Percentiles rank a stretch among this genome's conserved stretches.
phyloP scores from a whole-genome alignment of 2,329 filamentous ascomycete species.

The Sporothrix schenckii region DNA sequence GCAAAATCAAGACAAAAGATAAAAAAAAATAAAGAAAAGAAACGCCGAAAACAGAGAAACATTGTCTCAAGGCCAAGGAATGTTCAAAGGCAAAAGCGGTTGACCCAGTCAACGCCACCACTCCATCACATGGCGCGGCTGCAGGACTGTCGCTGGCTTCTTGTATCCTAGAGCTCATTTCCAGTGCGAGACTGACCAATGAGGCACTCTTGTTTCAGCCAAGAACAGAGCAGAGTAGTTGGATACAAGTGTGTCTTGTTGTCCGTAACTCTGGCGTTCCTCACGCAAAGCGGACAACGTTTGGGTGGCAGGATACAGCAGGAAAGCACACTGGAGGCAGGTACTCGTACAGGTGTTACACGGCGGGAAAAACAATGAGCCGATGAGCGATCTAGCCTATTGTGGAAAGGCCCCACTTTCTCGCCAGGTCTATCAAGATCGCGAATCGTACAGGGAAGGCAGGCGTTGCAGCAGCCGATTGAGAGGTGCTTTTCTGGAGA shows the following conservation, averaged over 20 bases:
- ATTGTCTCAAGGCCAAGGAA: not conserved
- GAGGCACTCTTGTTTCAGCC: not conserved
- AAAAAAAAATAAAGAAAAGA: not conserved
- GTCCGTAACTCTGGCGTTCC: not conserved
- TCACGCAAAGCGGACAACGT: too few species aligned
- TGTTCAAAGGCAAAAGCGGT: not conserved
- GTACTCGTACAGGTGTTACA: not conserved
- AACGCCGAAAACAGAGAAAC: not conserved
- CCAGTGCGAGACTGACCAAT: not conserved
- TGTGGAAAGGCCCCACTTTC: constrained; percentile 10
- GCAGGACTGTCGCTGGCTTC: not conserved
- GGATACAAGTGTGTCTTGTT: not conserved
- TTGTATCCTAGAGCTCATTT: not conserved
- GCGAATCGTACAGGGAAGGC: constrained; percentile 22
- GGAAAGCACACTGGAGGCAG: too few species aligned
- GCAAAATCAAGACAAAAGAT: not conserved
- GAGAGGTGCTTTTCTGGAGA: constrained; percentile 6
- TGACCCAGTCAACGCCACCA: not conserved
- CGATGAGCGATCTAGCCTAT: constrained; percentile 1
- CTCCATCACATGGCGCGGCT: not conserved
- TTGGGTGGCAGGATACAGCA: too few species aligned
- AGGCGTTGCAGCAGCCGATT: constrained; percentile 16
- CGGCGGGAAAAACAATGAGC: constrained; percentile 6
- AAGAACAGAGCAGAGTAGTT: not conserved
- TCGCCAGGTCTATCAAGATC: constrained; percentile 30